Base-by-base conservation (phyloP, 2,329 filamentous ascomycete species). In the Hymenoscyphus fraxineus region DNA sequence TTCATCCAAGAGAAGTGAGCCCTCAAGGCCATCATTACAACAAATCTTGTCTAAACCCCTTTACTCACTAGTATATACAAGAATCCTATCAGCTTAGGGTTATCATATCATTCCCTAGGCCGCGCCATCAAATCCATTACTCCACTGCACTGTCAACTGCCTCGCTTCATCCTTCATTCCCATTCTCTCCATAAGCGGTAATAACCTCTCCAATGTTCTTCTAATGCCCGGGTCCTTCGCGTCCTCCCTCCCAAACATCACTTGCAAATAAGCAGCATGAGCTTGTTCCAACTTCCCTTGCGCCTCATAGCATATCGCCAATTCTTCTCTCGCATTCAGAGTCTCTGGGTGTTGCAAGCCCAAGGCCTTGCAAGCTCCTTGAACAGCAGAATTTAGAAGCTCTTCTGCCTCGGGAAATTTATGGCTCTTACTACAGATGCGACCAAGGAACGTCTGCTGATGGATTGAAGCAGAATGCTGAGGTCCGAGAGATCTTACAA, bases 231-330 rank as follows among this genome's bases (percentile, higher is more conserved):
- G 27, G 32, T 57, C 55, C n/a, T 57, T 57, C 12, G 55, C 55
- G 22, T 57, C 55, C 55, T 57, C 55, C 55, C 55, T 35, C 27
- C 55, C 55, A 57, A 57, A 57, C 55, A 57, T 57, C 15, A 57
- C 55, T 27, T 57, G 55, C 27, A 57, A 16, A 35, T 57, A 57
- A 15, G 31, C 13, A 6, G 27, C 55, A 35, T 57, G 55, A 16
- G 55, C 55, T 2, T 57, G 19, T 2, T 57, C 15, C 27, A 16
- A 57, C 13, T 38, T 57, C 55, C 55, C n/a, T 57, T 57, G 55
- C 4, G 55, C 55, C 55, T 57, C 55, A 57, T 57, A 57, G n/a
- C 55, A 57, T 22, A 57, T 57, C 19, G 55, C 55, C 55, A 57
- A 27, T 35, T 57, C 55, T 22, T 57, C 55, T n/a, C 55, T 35